Evolutionary conservation across 257 asterid species (phyloP), one percentile per base, ranked within the genome.

Genomic region (Scutellaria galericulata): DNA sequence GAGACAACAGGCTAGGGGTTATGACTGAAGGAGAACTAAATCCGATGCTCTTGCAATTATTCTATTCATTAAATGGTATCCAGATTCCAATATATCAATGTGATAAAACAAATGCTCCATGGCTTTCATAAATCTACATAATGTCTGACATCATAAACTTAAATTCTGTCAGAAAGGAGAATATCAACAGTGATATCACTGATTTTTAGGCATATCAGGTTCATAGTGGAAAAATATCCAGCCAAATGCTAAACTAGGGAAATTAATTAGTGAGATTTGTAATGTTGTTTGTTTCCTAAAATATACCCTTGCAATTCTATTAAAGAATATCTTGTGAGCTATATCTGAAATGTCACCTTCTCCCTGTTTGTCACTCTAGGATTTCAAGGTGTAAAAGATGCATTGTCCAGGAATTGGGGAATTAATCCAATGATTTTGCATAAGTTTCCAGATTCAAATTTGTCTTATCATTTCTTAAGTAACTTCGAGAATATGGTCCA

Each of bases 51-150:
- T 3, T 56, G 39, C 9, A 10, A 11, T 12, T 58, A 31, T 10
- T 58, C 64, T 58, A 54, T 18, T 42, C 52, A 53, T 18, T 10
- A 40, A 12, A 9, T 40, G 58, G 52, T 68, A 37, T 68, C 63
- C 5, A 24, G 31, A 68, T 52, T 39, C 8, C 4, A 18, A 63
- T 46, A 42, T 51, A 61, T 48, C 58, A 12, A 27, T 46, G 60
- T 31, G 18, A 41, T 14, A 9, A 44, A 18, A 50, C 45, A 44
- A 68, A 68, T 65, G 53, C 20, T 14, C 15, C 40, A 68, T 13
- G 18, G 1, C 40, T 20, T 45, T 22, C 55, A 64, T 20, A 72
- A 7, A 61, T 60, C 50, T 27, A 56, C 8, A 56, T 0, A 9
- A 31, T 27, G 40, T 11, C 7, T 12, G n/a, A 31, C 6, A 58